A percentile compares a stretch with the other conserved stretches of the same genome.
Conservation (phyloP, 2,329 filamentous ascomycete species). For the Ophiocordyceps robertsii region DNA sequence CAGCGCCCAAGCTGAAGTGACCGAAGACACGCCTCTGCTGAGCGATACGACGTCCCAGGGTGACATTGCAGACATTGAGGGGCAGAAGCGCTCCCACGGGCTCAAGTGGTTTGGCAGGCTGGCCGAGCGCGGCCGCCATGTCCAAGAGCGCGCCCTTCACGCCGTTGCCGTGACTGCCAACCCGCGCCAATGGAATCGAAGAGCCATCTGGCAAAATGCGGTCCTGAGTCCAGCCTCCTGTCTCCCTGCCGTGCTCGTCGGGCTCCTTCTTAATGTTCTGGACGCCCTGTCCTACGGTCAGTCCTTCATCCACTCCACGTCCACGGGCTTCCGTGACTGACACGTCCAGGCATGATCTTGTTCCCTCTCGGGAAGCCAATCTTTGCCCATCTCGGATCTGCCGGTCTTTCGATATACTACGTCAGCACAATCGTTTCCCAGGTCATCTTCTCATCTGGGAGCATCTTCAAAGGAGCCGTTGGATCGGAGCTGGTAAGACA, state of each 20-base stretch:
- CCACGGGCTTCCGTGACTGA: conserved; percentile 3
- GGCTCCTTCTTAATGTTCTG: conserved; percentile 79
- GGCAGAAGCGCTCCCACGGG: conserved; percentile 26
- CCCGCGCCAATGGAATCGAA: conserved; percentile 60
- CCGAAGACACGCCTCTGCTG: conserved; percentile 37
- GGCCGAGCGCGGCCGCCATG: conserved; percentile 15
- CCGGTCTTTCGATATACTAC: conserved; percentile 97
- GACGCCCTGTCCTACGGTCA: conserved; percentile 87
- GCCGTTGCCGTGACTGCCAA: conserved; percentile 29
- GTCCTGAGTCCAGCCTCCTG: conserved; percentile 56
- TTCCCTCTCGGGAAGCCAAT: conserved; percentile 82
- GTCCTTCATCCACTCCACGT: conserved; percentile 6
- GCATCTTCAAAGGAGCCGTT: conserved; percentile 79
- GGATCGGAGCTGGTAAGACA: conserved; percentile 74
- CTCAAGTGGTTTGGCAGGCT: conserved; percentile 21
- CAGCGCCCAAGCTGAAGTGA: conserved; percentile 7
- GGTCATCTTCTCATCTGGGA: conserved; percentile 74
- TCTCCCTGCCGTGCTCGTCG: conserved; percentile 77
- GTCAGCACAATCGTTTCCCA: conserved; percentile 94
- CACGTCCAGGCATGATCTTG: conserved; percentile 62
- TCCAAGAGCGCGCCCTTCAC: conserved; percentile 17
- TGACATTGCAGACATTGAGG: conserved; percentile 31
- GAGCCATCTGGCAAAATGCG: conserved; percentile 47
- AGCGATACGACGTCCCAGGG: conserved; percentile 14
- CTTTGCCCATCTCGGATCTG: conserved; percentile 75